Base-by-base conservation (phyloP, 2,329 filamentous ascomycete species). In the Ophidiomyces ophidiicola region DNA sequence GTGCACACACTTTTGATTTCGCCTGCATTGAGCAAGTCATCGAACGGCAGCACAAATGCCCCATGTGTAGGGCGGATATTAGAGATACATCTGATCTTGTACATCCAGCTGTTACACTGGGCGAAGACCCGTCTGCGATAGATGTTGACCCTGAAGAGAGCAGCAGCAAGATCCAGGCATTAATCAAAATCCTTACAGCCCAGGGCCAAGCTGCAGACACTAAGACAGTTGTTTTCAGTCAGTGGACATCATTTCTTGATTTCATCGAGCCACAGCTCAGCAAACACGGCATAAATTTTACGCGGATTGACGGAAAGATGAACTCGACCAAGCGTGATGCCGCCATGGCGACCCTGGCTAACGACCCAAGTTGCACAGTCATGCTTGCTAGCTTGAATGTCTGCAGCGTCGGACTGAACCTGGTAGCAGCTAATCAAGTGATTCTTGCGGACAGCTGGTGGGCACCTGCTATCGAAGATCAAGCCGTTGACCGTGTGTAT, bases 391-490 rank as follows among this genome's bases (percentile, higher is more conserved):
- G 80, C 53, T 64, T 94, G 29, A 74, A 76, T 5, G 86, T 90
- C 5, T 88, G 83, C 59, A 82, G 79, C 37, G 85, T 94, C 1
- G 86, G 86, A 0, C 68, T 94, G 32, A 93, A 93, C 50, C 72
- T 94, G 8, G 82, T 87, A 0, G 78, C 83, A 0, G 86, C 86
- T 0, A 85, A 90, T 50, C 86, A 86, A 5, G 83, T 92, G 43
- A 76, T 94, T 32, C 67, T 94, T 14, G 74, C 76, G 0, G 86
- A 94, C 57, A 82, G 75, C 43, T 94, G 84, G 86, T 94, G 86
- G 82, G 85, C 86, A 1, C 86, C 86, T 0, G 85, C 85, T 1
- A 90, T 94, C 40, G 86, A 94, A 58, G 85, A 93, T 49, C 86
- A 94, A 56, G 87, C 87, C 3, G 72, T 93, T 2, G 86, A 94